phyloP scores from a whole-genome alignment of 257 asterid species.

The Perilla frutescens region DNA sequence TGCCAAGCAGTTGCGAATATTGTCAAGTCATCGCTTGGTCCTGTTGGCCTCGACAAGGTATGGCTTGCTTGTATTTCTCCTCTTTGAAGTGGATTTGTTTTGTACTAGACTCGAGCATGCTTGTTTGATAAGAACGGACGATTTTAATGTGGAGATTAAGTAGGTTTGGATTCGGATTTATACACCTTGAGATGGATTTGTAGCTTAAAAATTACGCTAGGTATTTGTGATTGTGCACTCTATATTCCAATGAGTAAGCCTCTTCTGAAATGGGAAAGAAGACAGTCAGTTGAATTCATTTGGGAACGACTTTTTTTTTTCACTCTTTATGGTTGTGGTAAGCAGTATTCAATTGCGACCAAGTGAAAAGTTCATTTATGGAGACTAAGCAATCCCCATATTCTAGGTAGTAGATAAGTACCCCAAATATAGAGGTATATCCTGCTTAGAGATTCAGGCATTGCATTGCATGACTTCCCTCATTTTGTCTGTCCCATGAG shows the following conservation, averaged over 20 bases:
- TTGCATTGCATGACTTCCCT: no score
- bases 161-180: constrained; percentile 28
- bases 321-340: no score
- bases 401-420: no score
- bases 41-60: constrained; percentile 99
- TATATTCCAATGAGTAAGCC: not conserved
- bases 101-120: not conserved
- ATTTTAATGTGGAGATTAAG: constrained; percentile 1
- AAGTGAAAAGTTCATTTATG: no score
- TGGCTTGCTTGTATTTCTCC: not conserved
- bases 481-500: no score
- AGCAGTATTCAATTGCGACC: no score
- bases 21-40: constrained; percentile 96
- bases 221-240: not conserved
- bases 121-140: not conserved
- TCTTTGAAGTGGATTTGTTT: not conserved
- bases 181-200: constrained; percentile 2
- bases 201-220: constrained; percentile 10
- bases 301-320: not conserved
- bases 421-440: no score
- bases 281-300: not conserved
- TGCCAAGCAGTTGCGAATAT: constrained; percentile 92
- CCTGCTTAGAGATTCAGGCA: no score
- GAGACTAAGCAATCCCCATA: no score
- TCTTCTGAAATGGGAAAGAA: not conserved